Conservation (phyloP, 495 filamentous ascomycete species). For the Venustampulla echinocandica region DNA sequence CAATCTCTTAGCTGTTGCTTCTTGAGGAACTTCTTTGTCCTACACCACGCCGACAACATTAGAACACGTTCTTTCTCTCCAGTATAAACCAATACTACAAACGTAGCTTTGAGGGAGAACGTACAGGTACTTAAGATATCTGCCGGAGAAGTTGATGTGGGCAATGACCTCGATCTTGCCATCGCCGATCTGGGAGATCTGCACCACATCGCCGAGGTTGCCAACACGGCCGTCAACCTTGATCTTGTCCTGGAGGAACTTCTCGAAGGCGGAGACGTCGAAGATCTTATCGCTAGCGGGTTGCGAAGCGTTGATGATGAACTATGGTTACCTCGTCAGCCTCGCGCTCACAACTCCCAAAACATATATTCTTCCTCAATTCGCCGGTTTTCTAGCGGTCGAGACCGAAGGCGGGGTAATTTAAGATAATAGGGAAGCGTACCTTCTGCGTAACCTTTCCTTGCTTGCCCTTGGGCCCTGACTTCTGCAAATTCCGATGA, state of each 20-base stretch:
- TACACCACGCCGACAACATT: slow-evolving; percentile 33
- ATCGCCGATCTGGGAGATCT: slow-evolving; percentile 82
- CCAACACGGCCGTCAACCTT: slow-evolving; percentile 97
- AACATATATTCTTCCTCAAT: slow-evolving; percentile 32
- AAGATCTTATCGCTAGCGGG: slow-evolving; percentile 99
- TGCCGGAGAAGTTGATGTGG: slow-evolving; percentile 94
- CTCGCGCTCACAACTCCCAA: too few species aligned
- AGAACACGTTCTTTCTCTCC: too few species aligned
- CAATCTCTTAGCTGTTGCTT: slow-evolving; percentile 99
- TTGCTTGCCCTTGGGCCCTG: slow-evolving; percentile 43
- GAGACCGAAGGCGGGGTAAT: too few species aligned
- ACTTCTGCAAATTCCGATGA: slow-evolving; percentile 47
- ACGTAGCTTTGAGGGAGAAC: not conserved
- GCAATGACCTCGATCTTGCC: slow-evolving; percentile 97
- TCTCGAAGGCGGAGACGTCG: slow-evolving; percentile 96
- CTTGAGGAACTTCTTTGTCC: slow-evolving; percentile 99
- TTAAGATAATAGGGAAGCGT: too few species aligned
- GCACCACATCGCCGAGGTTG: slow-evolving; percentile 90
- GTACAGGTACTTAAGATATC: slow-evolving; percentile 99
- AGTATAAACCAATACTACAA: too few species aligned
- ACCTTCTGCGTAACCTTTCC: slow-evolving; percentile 59
- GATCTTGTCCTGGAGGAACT: slow-evolving; percentile 99
- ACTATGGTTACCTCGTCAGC: too few species aligned
- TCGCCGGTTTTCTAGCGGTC: slow-evolving; percentile 4
- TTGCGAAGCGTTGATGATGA: slow-evolving; percentile 97